Percentiles rank a stretch among this genome's conserved stretches.
These are phyloP conservation scores for Hippophae gyantsensis DNA, from an alignment of 306 rosid genomes.

Conservation along the genomic window DNA sequence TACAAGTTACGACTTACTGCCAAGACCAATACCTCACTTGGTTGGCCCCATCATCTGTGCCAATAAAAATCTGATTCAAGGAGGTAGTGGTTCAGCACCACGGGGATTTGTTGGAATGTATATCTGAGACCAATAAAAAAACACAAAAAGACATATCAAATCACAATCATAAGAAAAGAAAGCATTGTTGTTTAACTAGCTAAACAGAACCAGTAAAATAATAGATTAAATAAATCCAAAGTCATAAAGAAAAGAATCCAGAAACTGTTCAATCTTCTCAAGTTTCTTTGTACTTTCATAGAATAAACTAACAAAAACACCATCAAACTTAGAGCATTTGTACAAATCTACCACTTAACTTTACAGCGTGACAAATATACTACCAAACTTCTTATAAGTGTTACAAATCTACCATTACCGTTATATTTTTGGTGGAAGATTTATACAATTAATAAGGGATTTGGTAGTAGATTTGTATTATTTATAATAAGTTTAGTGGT, in stretches of 20 bases:
- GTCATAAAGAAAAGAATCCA: not conserved
- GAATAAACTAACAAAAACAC: not conserved
- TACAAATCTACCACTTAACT: too few species aligned
- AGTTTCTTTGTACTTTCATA: not conserved
- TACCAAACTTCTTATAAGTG: too few species aligned
- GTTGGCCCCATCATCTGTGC: conserved; percentile 95
- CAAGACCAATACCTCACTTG: conserved; percentile 59
- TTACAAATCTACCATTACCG: too few species aligned
- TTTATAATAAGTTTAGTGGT: too few species aligned
- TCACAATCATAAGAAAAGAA: conserved; percentile 1
- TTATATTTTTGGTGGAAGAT: too few species aligned
- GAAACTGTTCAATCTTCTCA: not conserved
- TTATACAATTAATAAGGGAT: too few species aligned
- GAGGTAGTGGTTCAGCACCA: conserved; percentile 89
- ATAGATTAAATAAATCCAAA: too few species aligned
- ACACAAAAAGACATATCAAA: not conserved
- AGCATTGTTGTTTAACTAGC: not conserved
- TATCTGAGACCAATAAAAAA: conserved; percentile 36
- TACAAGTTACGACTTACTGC: not conserved
- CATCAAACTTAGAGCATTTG: not conserved
- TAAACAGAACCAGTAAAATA: too few species aligned
- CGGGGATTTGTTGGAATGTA: conserved; percentile 78
- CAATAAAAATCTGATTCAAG: conserved; percentile 77
- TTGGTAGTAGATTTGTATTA: too few species aligned
- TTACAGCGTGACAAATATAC: too few species aligned